phyloP scores from a whole-genome alignment of 2,329 filamentous ascomycete genomes.

The Sporothrix phasma region DNA sequence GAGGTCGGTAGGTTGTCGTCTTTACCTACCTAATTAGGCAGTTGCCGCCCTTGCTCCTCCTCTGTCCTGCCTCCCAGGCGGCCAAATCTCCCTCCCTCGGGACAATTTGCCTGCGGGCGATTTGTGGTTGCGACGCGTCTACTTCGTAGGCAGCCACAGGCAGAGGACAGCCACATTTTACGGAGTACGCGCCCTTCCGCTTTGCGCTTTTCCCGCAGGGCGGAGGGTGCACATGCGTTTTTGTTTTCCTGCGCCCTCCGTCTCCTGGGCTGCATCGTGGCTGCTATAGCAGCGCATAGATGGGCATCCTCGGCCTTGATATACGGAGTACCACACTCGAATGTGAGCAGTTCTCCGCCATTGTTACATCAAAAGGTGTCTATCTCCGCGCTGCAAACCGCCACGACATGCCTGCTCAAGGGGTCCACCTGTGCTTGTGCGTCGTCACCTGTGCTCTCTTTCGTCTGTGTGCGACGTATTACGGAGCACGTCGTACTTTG shows the following conservation, averaged over 20 bases:
- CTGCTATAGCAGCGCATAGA: not conserved
- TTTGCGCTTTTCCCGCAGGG: too few relatives aligned
- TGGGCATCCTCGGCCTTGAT: not conserved
- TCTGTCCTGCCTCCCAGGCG: not conserved
- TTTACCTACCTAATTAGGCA: conserved; percentile 11
- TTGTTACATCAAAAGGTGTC: not conserved
- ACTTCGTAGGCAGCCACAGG: conserved; percentile 3
- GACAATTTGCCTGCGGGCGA: not conserved
- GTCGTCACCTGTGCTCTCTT: not conserved
- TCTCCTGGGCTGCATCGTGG: not conserved
- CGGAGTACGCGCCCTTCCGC: not conserved
- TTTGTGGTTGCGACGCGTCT: not conserved
- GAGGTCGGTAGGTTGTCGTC: not conserved
- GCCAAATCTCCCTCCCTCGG: not conserved
- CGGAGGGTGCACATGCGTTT: not conserved
- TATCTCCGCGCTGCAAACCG: not conserved
- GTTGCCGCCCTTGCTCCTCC: not conserved
- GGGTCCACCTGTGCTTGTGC: not conserved
- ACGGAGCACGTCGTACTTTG: too few relatives aligned
- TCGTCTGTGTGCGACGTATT: too few relatives aligned
- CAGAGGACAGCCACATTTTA: too few relatives aligned
- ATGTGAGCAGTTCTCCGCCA: not conserved
- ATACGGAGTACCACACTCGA: not conserved
- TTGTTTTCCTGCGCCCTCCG: not conserved
- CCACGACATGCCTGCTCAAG: not conserved